Evolutionary conservation across 306 rosid species (phyloP), one percentile per base, ranked within the genome.

Genomic region (Cotoneaster glaucophyllus): DNA sequence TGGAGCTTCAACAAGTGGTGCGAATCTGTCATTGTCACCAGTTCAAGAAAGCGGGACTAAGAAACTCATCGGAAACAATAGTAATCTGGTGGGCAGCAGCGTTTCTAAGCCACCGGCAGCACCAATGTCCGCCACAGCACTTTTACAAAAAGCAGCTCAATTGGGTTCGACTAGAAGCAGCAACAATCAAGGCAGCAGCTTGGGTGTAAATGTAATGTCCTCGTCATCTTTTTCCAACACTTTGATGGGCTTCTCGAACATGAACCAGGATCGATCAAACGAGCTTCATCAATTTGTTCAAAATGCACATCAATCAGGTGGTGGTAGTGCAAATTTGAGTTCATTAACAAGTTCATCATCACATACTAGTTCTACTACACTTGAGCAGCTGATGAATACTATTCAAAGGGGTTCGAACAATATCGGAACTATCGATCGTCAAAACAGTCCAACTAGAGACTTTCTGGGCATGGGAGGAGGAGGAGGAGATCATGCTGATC

Each of bases 401-500:
- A 65, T 65, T 37, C 70, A 65, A 12, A 18, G 28, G 48, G 70
- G 50, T 34, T 37, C 70, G 28, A 34, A 48, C 18, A 19, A 9
- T 32, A 37, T 65, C 15, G 44, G 68, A 5, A 65, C 4, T 11
- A 22, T 32, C 22, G 73, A 32, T 66, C 90, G 54, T 80, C 77
- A 87, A 34, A 84, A 74, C n/a, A 86, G 82, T 70, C 81, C 84
- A 57, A 94, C 98, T 2, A 86, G 98, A 37, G 98, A 94, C 77
- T 94, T 94, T 71, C 90, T 94, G 11, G 98, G 98, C 4, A 77
- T 92, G 67, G 91, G 84, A 70, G 84, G 86, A 26, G 84, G 81
- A 28, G 68, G 15, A 31, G 68, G 3, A 7, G 68, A 31, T 25
- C 65, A 50, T 22, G 22, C 22, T 25, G 84, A 70, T 14, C 71